Conservation (phyloP, 106 monocot species). For the Acorus calamus region DNA sequence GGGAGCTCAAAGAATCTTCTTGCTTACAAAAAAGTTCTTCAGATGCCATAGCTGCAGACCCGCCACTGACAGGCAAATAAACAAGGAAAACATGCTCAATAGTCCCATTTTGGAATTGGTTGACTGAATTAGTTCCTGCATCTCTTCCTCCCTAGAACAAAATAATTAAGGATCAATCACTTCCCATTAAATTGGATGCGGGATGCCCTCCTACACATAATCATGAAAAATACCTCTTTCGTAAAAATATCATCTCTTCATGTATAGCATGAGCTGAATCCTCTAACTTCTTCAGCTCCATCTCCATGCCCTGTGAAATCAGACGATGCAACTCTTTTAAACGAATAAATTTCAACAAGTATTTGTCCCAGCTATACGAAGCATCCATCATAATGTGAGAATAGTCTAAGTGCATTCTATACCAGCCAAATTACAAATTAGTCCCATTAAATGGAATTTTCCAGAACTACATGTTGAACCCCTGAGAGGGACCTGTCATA, state of each 20-base stretch:
- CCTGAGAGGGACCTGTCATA: no score
- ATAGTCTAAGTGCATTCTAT: no score
- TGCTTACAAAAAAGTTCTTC: slow-evolving; percentile 31
- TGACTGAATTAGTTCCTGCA: slow-evolving; percentile 16
- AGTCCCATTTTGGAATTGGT: slow-evolving; percentile 21
- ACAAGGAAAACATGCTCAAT: slow-evolving; percentile 24
- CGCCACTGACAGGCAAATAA: slow-evolving; percentile 29
- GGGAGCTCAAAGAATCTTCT: slow-evolving; percentile 20
- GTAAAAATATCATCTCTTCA: slow-evolving; percentile 24
- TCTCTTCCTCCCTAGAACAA: slow-evolving; percentile 22
- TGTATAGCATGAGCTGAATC: slow-evolving; percentile 18
- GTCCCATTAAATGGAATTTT: no score
- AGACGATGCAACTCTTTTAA: no score
- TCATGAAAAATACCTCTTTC: slow-evolving; percentile 14
- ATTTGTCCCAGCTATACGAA: no score
- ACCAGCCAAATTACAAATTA: no score
- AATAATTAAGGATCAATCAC: background rate
- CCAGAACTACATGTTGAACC: no score
- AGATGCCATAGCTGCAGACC: slow-evolving; percentile 37
- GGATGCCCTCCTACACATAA: background rate
- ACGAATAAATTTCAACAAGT: no score
- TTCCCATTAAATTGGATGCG: background rate
- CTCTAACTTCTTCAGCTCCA: slow-evolving; percentile 34
- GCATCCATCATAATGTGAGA: no score
- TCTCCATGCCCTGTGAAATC: slow-evolving; percentile 14